phyloP scores from a whole-genome alignment of 345 rosid genomes.

The Conringia planisiliqua region DNA sequence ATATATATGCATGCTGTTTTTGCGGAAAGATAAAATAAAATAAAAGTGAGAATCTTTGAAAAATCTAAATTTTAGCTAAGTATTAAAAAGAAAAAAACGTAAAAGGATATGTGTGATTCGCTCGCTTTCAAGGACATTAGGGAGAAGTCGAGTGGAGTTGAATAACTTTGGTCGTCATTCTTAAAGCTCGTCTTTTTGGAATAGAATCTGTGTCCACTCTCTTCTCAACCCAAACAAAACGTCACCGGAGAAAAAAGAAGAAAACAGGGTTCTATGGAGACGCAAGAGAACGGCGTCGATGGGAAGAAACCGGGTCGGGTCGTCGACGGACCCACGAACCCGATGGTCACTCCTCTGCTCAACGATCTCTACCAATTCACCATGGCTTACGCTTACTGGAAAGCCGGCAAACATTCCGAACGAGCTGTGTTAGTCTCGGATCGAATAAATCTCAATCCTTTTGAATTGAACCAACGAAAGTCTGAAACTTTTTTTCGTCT shows the following conservation, averaged over 20 bases:
- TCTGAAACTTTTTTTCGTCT: neutral
- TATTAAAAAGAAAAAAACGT: too few relatives aligned
- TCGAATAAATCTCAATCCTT: neutral
- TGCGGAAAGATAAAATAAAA: too few relatives aligned
- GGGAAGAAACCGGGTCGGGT: constrained; percentile 38
- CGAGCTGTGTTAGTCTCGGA: constrained; percentile 52
- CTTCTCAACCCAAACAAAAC: neutral
- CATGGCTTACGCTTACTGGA: constrained; percentile 99
- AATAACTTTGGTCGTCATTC: neutral
- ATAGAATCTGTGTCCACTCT: neutral
- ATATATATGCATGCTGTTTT: too few relatives aligned
- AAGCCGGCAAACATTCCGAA: constrained; percentile 81
- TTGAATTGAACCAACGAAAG: neutral
- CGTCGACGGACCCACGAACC: constrained; percentile 67
- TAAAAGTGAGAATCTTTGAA: too few relatives aligned
- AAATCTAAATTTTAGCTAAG: too few relatives aligned
- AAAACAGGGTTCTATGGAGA: constrained; percentile 26
- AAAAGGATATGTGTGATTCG: too few relatives aligned
- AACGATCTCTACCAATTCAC: constrained; percentile 98
- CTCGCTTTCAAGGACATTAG: too few relatives aligned
- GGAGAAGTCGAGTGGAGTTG: neutral
- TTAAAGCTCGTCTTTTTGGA: neutral
- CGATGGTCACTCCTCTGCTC: constrained; percentile 92
- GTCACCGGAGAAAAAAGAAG: neutral
- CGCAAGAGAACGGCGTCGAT: constrained; percentile 8